These are phyloP conservation scores for Chaetomium tenue DNA, from an alignment of 495 filamentous ascomycete species.

Conservation along the genomic window DNA sequence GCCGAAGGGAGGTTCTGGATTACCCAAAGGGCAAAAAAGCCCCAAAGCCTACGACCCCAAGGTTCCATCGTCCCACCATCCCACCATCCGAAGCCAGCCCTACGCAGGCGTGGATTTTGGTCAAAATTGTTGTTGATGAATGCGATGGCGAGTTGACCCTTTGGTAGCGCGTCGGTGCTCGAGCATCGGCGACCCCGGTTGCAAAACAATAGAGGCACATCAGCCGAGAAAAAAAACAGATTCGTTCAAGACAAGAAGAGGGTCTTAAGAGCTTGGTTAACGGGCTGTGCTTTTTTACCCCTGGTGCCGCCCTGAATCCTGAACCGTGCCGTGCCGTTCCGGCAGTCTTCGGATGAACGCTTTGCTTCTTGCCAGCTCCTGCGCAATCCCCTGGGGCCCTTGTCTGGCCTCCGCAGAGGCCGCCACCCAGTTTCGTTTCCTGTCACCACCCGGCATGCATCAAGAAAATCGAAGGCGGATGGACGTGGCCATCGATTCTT, in stretches of 20 bases:
- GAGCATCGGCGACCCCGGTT: neutral
- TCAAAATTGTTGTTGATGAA: too few species aligned
- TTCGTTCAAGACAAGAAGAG: neutral
- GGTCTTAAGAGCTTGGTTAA: neutral
- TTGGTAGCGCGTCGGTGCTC: too few species aligned
- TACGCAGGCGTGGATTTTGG: neutral
- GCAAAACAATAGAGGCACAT: neutral
- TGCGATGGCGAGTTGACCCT: too few species aligned
- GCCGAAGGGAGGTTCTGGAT: neutral
- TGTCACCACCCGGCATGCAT: slow-evolving; percentile 13
- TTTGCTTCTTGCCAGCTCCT: slow-evolving; percentile 3
- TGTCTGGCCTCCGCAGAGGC: slow-evolving; percentile 13
- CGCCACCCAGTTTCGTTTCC: slow-evolving; percentile 22
- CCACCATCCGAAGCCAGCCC: slow-evolving; percentile 14
- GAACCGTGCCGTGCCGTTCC: slow-evolving; percentile 16
- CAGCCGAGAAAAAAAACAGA: neutral
- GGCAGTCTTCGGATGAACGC: slow-evolving; percentile 17
- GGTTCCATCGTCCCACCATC: neutral
- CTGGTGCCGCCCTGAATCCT: neutral
- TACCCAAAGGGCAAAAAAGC: too few species aligned
- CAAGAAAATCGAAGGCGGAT: slow-evolving; percentile 1
- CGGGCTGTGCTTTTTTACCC: slow-evolving; percentile 10
- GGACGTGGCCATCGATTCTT: slow-evolving; percentile 16
- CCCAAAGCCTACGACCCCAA: neutral
- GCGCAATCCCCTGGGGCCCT: neutral